These are phyloP conservation scores for Eucalyptus cladocalyx DNA, from an alignment of 345 rosid species.

Conservation along the genomic window DNA sequence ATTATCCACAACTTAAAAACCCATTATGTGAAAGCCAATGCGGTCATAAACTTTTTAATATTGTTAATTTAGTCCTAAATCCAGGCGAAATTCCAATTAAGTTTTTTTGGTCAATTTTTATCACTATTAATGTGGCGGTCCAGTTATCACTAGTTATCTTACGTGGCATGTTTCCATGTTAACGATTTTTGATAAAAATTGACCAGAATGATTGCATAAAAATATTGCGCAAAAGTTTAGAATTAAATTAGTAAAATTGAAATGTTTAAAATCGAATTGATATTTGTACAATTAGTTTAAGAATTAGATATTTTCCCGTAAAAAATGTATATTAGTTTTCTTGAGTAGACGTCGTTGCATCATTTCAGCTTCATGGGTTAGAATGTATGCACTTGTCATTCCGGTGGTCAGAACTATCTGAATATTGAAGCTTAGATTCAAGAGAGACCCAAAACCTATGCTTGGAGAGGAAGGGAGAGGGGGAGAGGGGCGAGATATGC, in stretches of 20 bases:
- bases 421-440: too few species aligned
- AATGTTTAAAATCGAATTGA: background rate
- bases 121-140: accelerated
- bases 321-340: background rate
- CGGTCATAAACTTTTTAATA: background rate
- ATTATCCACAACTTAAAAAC: background rate
- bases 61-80: background rate
- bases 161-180: accelerated
- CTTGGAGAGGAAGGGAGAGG: background rate
- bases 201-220: too few species aligned
- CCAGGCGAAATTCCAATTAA: background rate
- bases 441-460: background rate
- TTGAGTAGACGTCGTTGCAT: background rate
- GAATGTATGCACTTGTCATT: background rate
- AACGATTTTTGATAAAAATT: too few species aligned
- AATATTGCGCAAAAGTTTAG: too few species aligned
- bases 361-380: background rate
- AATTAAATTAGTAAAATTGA: too few species aligned
- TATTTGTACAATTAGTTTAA: too few species aligned
- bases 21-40: background rate
- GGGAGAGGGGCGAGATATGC: too few species aligned
- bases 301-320: too few species aligned
- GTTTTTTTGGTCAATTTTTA: background rate
- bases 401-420: background rate
- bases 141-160: too few species aligned